These are phyloP conservation scores for Helotiales sp. DNA, from an alignment of 2,329 filamentous ascomycete genomes.

Conservation along the genomic window DNA sequence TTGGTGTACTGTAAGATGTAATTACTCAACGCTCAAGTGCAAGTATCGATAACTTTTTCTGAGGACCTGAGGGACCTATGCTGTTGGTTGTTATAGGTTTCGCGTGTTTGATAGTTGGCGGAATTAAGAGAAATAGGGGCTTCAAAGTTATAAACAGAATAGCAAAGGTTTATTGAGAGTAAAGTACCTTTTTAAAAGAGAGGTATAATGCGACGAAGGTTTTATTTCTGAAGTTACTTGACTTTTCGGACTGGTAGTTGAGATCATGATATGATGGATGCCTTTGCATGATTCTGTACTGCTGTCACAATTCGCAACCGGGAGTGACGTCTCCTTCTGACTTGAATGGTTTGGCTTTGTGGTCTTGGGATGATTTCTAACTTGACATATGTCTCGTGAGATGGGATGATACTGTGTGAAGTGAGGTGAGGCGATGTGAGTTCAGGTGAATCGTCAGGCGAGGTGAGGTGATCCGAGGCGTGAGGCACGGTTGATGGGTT, in stretches of 20 bases:
- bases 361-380: background rate
- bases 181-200: background rate
- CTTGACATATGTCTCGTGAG: conserved; percentile 7
- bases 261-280: too few species aligned
- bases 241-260: too few species aligned
- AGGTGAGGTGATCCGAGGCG: background rate
- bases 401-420: conserved; percentile 6
- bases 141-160: background rate
- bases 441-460: background rate
- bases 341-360: background rate
- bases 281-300: background rate
- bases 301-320: background rate
- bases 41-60: background rate
- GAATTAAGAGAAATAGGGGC: background rate
- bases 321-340: background rate
- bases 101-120: background rate
- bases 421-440: background rate
- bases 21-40: too few species aligned
- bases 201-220: background rate
- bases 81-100: background rate
- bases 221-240: too few species aligned
- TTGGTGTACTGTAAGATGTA: too few species aligned
- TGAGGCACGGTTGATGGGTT: conserved; percentile 3
- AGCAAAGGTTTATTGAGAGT: background rate
- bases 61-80: background rate